These are phyloP conservation scores for Mycena galopus DNA, from an alignment of 768 basidiomycete genomes.

Conservation along the genomic window DNA sequence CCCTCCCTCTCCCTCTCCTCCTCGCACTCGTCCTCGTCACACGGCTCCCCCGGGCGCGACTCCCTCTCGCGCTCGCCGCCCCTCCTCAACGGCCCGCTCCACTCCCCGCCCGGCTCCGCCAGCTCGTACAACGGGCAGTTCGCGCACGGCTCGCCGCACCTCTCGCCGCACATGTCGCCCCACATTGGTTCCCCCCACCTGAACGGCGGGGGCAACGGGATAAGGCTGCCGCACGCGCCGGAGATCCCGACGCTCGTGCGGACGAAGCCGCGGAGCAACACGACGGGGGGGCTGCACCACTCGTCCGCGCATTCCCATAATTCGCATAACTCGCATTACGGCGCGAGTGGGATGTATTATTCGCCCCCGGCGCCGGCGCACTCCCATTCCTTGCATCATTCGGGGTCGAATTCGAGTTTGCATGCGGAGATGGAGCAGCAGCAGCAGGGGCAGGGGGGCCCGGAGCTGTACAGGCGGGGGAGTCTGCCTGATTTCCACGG, in stretches of 20 bases:
- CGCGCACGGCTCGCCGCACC: slow-evolving; percentile 11
- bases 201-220: slow-evolving; percentile 60
- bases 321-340: no score
- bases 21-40: slow-evolving; percentile 54
- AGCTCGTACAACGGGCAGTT: slow-evolving; percentile 6
- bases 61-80: slow-evolving; percentile 19
- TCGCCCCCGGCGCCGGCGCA: no score
- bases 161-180: background rate
- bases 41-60: slow-evolving; percentile 33
- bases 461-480: slow-evolving; percentile 25
- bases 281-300: slow-evolving; percentile 33
- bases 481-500: slow-evolving; percentile 20
- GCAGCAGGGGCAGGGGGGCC: background rate
- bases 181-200: slow-evolving; percentile 11
- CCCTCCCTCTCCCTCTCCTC: slow-evolving; percentile 72
- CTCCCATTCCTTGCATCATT: no score
- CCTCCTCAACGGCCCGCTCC: background rate
- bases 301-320: background rate
- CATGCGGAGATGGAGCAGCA: no score
- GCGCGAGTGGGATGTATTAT: no score
- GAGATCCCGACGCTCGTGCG: slow-evolving; percentile 68
- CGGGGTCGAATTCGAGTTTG: no score
- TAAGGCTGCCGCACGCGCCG: slow-evolving; percentile 80
- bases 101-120: slow-evolving; percentile 16
- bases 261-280: slow-evolving; percentile 37